These are phyloP conservation scores for Colletotrichum viniferum DNA, from an alignment of 2,329 filamentous ascomycete genomes.

Conservation along the genomic window DNA sequence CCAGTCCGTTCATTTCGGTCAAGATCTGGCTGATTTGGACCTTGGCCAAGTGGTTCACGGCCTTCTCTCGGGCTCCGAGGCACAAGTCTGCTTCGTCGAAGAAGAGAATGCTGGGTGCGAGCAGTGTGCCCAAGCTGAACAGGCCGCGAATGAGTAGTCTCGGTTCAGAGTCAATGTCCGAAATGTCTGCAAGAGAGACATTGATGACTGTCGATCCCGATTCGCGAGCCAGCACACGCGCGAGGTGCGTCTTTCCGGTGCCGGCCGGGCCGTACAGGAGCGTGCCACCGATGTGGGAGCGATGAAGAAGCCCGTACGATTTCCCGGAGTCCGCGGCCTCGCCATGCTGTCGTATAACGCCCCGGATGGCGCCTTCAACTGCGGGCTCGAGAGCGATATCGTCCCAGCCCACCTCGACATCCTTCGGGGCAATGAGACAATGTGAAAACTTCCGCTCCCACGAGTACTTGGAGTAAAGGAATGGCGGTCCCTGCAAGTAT, in stretches of 20 bases:
- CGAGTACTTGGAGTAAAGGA: neutral
- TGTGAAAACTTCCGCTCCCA: neutral
- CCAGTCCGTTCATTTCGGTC: neutral
- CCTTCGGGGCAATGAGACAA: neutral
- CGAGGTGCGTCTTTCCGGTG: slow-evolving; percentile 32
- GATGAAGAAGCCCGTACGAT: slow-evolving; percentile 23
- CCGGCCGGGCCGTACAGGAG: slow-evolving; percentile 32
- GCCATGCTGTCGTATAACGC: neutral
- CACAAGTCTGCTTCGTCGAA: slow-evolving; percentile 29
- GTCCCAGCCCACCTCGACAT: neutral
- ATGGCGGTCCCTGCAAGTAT: neutral
- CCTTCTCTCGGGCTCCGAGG: neutral
- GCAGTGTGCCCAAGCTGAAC: slow-evolving; percentile 27
- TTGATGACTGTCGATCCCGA: slow-evolving; percentile 25
- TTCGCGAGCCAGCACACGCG: slow-evolving; percentile 25
- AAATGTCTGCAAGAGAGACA: slow-evolving; percentile 19
- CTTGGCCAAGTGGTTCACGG: neutral
- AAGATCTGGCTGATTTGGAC: neutral
- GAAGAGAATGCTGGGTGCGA: slow-evolving; percentile 32
- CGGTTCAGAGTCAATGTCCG: slow-evolving; percentile 22
- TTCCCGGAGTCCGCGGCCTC: neutral
- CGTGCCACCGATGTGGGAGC: slow-evolving; percentile 21
- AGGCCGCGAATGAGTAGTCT: slow-evolving; percentile 26
- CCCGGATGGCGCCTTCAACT: neutral
- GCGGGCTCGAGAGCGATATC: neutral